These are phyloP conservation scores for Pilasporangium apinafurcum DNA, from an alignment of 352 stramenopile genomes.

Conservation along the genomic window DNA sequence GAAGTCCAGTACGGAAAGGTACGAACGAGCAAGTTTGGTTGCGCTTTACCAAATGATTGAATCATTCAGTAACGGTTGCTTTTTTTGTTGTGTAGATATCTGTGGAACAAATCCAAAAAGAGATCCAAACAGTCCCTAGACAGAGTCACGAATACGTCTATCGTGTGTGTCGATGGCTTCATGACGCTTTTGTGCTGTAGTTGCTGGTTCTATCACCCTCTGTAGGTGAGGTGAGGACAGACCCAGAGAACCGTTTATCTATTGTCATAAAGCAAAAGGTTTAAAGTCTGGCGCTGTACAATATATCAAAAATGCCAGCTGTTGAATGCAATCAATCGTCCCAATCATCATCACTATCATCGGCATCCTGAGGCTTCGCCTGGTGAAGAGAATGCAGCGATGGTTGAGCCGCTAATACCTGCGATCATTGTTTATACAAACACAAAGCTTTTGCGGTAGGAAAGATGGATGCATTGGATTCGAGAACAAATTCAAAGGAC, in stretches of 20 bases:
- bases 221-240: not conserved
- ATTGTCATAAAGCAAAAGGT: constrained; percentile 14
- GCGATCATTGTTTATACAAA: not conserved
- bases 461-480: too few species aligned
- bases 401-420: constrained; percentile 61
- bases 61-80: not conserved
- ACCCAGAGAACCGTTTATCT: constrained; percentile 19
- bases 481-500: constrained; percentile 1
- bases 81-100: constrained; percentile 33
- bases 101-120: constrained; percentile 27
- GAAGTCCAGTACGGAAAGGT: constrained; percentile 47
- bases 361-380: constrained; percentile 15
- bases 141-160: constrained; percentile 45
- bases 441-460: too few species aligned
- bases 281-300: constrained; percentile 21
- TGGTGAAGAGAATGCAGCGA: constrained; percentile 48
- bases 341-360: constrained; percentile 82
- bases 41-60: not conserved
- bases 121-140: constrained; percentile 37
- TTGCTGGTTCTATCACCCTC: not conserved
- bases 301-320: constrained; percentile 33
- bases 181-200: constrained; percentile 35
- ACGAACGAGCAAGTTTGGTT: constrained; percentile 3
- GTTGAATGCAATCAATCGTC: constrained; percentile 48
- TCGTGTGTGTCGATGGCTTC: constrained; percentile 38